A percentile compares a stretch with the other conserved stretches of the same genome.
Evolutionary conservation across 2,329 filamentous ascomycete species (phyloP).

Genomic region (Celoporthe dispersa): DNA sequence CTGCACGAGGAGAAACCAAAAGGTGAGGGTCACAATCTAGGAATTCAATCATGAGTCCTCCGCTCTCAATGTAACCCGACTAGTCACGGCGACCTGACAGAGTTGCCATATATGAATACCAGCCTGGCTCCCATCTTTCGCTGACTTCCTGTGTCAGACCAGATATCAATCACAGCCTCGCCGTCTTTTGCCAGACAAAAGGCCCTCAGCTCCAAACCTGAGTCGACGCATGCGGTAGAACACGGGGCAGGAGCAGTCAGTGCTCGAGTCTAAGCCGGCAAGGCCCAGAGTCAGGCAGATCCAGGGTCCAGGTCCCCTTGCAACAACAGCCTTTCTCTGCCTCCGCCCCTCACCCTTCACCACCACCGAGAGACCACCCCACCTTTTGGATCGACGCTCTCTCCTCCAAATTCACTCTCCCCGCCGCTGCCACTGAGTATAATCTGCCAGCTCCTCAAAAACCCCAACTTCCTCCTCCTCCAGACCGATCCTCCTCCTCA

Average conservation of each 20-base stretch:
- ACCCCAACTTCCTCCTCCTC: constrained; percentile 27
- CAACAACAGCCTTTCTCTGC: background rate
- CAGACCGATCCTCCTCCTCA: background rate
- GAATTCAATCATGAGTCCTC: constrained; percentile 1
- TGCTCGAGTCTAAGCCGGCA: background rate
- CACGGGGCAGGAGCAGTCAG: background rate
- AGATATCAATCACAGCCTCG: background rate
- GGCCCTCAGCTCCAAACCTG: background rate
- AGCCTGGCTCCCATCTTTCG: background rate
- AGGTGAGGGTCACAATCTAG: constrained; percentile 14
- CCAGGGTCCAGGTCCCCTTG: constrained; percentile 9
- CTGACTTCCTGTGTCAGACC: background rate
- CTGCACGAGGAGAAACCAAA: background rate
- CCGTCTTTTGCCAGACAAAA: background rate
- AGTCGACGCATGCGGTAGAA: background rate
- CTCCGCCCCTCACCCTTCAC: constrained; percentile 1
- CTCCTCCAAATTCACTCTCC: constrained; percentile 11
- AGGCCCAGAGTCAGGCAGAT: background rate
- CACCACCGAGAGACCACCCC: constrained; percentile 22
- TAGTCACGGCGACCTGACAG: constrained; percentile 1
- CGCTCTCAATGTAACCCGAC: constrained; percentile 20
- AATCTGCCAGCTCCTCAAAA: background rate
- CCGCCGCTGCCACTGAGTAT: background rate
- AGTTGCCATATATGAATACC: constrained; percentile 21
- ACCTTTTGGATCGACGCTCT: constrained; percentile 22